Evolutionary conservation across 2,329 filamentous ascomycete genomes (phyloP).

Genomic region (Fusarium napiforme): DNA sequence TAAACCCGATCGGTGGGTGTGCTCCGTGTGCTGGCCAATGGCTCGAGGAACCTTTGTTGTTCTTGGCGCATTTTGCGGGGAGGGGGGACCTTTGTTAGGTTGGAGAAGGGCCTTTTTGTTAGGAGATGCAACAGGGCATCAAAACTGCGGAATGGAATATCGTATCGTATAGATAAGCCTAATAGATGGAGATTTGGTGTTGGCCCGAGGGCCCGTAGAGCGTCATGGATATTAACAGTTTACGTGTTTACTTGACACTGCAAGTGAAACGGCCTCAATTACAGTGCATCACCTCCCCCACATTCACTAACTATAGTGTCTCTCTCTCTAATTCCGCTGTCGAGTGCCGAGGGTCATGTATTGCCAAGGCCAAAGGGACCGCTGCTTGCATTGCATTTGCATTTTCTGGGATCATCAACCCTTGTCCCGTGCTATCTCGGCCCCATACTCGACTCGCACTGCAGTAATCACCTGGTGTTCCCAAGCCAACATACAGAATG

Average conservation of each 20-base stretch:
- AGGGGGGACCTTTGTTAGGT: slow-evolving; percentile 29
- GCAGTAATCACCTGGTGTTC: slow-evolving; percentile 9
- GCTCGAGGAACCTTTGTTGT: slow-evolving; percentile 34
- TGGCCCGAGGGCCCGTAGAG: neutral
- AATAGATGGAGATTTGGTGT: neutral
- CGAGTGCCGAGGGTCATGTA: neutral
- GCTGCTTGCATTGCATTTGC: neutral
- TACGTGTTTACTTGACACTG: neutral
- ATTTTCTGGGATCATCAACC: neutral
- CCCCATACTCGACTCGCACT: neutral
- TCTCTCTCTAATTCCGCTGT: neutral
- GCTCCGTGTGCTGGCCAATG: slow-evolving; percentile 4
- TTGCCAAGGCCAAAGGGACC: slow-evolving; percentile 3
- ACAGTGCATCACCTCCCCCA: slow-evolving; percentile 2
- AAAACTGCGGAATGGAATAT: neutral
- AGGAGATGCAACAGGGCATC: neutral
- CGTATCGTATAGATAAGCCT: neutral
- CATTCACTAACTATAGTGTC: neutral
- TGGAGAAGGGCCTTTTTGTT: slow-evolving; percentile 31
- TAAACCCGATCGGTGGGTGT: neutral
- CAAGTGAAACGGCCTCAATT: neutral
- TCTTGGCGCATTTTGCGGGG: slow-evolving; percentile 26
- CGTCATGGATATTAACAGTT: neutral
- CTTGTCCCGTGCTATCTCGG: slow-evolving; percentile 5
- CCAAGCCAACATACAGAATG: slow-evolving; percentile 3